Evolutionary conservation across 2,329 filamentous ascomycete genomes (phyloP).

Genomic region (Colletotrichum filicis): DNA sequence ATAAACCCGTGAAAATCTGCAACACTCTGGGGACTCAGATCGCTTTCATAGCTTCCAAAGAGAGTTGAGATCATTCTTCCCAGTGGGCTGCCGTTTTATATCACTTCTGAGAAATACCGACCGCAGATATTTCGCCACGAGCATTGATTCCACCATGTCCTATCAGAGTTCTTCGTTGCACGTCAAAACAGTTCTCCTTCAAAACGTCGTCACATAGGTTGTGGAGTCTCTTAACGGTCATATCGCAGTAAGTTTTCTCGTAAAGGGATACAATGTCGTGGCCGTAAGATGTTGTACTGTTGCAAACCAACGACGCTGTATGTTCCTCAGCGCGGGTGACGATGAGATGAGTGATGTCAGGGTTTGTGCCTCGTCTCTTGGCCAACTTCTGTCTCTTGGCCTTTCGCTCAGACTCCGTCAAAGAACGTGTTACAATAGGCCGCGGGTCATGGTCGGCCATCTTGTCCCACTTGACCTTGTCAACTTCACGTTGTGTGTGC

Average conservation of each 20-base stretch:
- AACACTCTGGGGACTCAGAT: too few relatives aligned
- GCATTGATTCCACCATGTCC: background rate
- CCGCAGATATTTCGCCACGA: background rate
- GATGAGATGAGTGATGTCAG: conserved; percentile 33
- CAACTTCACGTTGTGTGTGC: conserved; percentile 32
- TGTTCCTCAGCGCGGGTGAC: conserved; percentile 39
- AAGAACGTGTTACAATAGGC: background rate
- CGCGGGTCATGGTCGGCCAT: background rate
- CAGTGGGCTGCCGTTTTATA: conserved; percentile 3
- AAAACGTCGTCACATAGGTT: conserved; percentile 38
- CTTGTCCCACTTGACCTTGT: conserved; percentile 32
- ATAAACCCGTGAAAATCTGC: too few relatives aligned
- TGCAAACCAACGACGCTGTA: conserved; percentile 44
- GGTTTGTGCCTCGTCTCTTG: conserved; percentile 11
- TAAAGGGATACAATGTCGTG: conserved; percentile 45
- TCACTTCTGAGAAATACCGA: background rate
- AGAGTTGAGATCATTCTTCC: background rate
- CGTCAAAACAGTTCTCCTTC: conserved; percentile 3
- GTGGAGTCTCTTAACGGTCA: conserved; percentile 41
- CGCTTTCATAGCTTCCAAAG: too few relatives aligned
- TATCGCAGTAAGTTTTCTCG: conserved; percentile 47
- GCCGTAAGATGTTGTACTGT: conserved; percentile 41
- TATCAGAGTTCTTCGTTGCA: conserved; percentile 1
- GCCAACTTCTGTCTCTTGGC: background rate
- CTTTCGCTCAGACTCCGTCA: background rate